Conservation (phyloP, 2,329 filamentous ascomycete genomes). For the Rhynchosporium secalis region DNA sequence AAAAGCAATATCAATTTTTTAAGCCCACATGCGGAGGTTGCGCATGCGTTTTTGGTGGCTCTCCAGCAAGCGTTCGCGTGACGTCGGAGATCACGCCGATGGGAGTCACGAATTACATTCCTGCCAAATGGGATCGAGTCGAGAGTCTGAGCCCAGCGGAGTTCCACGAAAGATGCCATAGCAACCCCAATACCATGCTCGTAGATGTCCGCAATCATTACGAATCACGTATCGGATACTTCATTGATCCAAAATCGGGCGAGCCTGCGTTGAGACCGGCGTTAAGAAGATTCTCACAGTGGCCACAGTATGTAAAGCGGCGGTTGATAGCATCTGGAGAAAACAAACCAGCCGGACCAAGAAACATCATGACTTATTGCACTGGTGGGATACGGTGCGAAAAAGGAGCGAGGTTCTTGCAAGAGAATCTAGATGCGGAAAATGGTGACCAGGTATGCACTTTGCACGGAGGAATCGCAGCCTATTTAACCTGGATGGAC, state of each 20-base stretch:
- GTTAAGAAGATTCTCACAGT: conserved; percentile 40
- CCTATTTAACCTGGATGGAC: conserved; percentile 41
- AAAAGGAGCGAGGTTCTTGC: conserved; percentile 38
- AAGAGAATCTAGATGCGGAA: conserved; percentile 32
- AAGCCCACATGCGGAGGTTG: conserved; percentile 37
- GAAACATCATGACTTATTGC: conserved; percentile 39
- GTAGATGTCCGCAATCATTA: conserved; percentile 41
- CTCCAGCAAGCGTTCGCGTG: conserved; percentile 30
- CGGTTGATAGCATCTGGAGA: conserved; percentile 19
- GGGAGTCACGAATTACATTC: conserved; percentile 38
- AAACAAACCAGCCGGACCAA: conserved; percentile 13
- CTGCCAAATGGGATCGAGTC: conserved; percentile 35
- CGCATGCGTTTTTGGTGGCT: conserved; percentile 37
- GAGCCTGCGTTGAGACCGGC: conserved; percentile 35
- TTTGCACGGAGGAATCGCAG: conserved; percentile 38
- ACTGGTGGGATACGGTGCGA: conserved; percentile 41
- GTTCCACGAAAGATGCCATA: conserved; percentile 36
- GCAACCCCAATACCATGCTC: conserved; percentile 28
- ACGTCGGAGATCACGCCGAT: conserved; percentile 39
- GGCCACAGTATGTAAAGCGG: conserved; percentile 38
- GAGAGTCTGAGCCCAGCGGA: conserved; percentile 33
- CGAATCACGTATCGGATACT: conserved; percentile 40
- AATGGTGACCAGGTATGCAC: conserved; percentile 35
- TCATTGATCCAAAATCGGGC: conserved; percentile 34
- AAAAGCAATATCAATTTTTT: conserved; percentile 31